Conservation (phyloP, 768 basidiomycete species). For the Paxillus ammoniavirescens region DNA sequence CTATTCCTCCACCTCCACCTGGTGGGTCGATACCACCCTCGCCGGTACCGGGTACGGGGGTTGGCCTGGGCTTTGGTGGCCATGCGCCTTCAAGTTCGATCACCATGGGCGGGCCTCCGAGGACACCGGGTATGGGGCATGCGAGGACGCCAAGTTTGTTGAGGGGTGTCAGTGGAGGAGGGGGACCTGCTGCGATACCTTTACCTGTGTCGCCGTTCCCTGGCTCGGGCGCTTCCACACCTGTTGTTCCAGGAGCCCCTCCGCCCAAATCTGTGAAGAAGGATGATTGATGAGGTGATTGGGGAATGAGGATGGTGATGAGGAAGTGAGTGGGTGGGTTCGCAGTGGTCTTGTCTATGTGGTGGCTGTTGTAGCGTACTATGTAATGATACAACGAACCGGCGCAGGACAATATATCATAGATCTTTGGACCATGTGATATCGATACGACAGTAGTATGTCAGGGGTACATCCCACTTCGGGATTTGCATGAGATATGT, state of each 20-base stretch:
- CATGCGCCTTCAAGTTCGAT: conserved; percentile 25
- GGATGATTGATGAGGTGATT: conserved; percentile 19
- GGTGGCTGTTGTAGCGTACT: no score
- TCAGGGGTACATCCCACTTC: no score
- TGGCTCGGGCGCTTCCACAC: conserved; percentile 15
- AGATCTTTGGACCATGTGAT: no score
- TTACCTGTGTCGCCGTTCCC: conserved; percentile 22
- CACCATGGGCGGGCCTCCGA: conserved; percentile 2
- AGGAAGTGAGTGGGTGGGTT: no score
- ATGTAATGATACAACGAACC: no score
- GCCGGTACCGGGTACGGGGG: conserved; percentile 16
- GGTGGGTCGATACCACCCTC: conserved; percentile 26
- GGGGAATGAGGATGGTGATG: no score
- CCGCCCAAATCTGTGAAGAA: conserved; percentile 23
- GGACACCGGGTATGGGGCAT: conserved; percentile 1
- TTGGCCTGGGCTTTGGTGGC: conserved; percentile 30
- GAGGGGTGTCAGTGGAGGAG: conserved; percentile 13
- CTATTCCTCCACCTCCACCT: not conserved
- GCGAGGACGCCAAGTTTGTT: not conserved
- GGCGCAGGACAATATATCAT: no score
- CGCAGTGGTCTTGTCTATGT: no score
- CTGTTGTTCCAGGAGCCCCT: conserved; percentile 18
- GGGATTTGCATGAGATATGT: no score
- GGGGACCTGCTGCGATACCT: conserved; percentile 9
- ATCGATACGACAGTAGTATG: no score